These are phyloP conservation scores for Pulveroboletus sp. DNA, from an alignment of 768 basidiomycete genomes.

Conservation along the genomic window DNA sequence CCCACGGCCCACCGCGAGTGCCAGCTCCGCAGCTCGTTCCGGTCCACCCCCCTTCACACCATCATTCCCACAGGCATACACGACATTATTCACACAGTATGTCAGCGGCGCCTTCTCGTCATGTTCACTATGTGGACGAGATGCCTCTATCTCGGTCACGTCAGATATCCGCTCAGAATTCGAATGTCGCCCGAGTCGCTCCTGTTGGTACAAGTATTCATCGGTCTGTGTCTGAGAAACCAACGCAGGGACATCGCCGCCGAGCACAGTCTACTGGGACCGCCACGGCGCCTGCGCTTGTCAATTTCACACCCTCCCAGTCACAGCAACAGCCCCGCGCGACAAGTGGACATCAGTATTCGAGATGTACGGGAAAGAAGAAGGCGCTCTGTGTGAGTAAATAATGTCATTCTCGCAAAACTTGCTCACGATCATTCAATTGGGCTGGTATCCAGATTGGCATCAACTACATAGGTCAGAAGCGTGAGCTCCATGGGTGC, in stretches of 20 bases:
- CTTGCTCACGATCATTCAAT: not conserved
- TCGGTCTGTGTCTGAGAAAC: conserved; percentile 1
- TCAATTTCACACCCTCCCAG: conserved; percentile 4
- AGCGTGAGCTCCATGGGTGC: conserved; percentile 64
- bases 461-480: conserved; percentile 69
- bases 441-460: conserved; percentile 50
- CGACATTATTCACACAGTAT: conserved; percentile 7
- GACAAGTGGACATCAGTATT: conserved; percentile 34
- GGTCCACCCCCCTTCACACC: conserved; percentile 1
- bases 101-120: conserved; percentile 18
- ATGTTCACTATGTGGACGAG: conserved; percentile 25
- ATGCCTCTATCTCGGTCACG: conserved; percentile 7
- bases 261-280: conserved; percentile 21
- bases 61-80: not conserved
- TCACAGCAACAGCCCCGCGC: conserved; percentile 2
- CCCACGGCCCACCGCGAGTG: not conserved
- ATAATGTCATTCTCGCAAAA: not conserved
- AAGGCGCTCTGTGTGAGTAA: conserved; percentile 45
- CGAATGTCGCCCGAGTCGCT: not conserved
- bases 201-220: conserved; percentile 4
- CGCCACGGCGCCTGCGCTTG: not conserved
- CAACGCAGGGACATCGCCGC: conserved; percentile 12
- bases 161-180: conserved; percentile 6
- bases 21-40: conserved; percentile 6
- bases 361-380: conserved; percentile 46